Evolutionary conservation across 2,329 filamentous ascomycete genomes (phyloP).

Genomic region (Aureobasidium sp.): DNA sequence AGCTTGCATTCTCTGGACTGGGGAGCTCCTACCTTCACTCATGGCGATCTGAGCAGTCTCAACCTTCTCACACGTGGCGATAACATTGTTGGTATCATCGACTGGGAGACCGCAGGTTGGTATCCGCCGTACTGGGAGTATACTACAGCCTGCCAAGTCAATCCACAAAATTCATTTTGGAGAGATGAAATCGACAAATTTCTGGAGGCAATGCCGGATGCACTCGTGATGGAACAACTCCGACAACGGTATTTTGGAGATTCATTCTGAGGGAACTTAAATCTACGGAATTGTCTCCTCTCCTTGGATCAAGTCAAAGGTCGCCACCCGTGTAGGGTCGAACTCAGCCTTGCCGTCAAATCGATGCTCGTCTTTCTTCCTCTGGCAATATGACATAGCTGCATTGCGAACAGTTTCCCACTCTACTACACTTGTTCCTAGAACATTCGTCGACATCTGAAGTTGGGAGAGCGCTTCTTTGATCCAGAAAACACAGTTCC

Average conservation of each 20-base stretch:
- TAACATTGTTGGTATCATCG: conserved; percentile 37
- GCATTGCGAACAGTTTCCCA: not conserved
- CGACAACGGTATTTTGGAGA: conserved; percentile 20
- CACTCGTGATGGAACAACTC: conserved; percentile 34
- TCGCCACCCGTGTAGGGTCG: not conserved
- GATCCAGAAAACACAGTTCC: not conserved
- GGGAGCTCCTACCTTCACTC: conserved; percentile 38
- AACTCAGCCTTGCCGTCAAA: not conserved
- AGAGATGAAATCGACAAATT: conserved; percentile 27
- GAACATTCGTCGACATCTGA: not conserved
- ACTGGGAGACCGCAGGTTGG: conserved; percentile 41
- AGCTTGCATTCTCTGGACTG: conserved; percentile 18
- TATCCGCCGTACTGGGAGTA: conserved; percentile 43
- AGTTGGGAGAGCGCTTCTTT: not conserved
- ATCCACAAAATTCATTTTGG: conserved; percentile 32
- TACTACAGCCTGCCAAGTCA: conserved; percentile 33
- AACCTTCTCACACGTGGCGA: conserved; percentile 38
- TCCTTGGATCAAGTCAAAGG: not conserved
- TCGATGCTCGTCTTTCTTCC: not conserved
- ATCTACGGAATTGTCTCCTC: not conserved
- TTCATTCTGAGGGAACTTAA: not conserved
- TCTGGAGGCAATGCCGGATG: conserved; percentile 29
- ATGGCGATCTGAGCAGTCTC: conserved; percentile 40
- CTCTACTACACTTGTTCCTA: not conserved
- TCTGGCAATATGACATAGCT: not conserved